Base-by-base conservation (phyloP, 495 filamentous ascomycete genomes). In the Cladorrhinum samala region DNA sequence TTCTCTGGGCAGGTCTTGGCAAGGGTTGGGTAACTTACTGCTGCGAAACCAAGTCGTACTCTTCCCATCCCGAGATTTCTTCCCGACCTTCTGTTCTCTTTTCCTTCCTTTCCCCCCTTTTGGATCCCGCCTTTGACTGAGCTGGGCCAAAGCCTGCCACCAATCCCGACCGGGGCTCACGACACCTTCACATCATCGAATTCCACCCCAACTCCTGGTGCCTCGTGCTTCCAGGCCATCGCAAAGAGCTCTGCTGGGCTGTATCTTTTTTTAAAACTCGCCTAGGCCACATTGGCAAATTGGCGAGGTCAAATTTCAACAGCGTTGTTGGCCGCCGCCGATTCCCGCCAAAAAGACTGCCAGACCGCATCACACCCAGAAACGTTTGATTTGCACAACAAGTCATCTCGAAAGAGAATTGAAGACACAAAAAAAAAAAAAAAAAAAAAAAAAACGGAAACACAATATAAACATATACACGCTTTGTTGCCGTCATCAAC, bases 51-150 rank as follows among this genome's bases (percentile, higher is more conserved):
- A 60, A 59, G 60, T 61, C 63, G 62, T 60, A 61, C 58, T 55
- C 48, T 58, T 59, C 60, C 61, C 58, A 57, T 54, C 53, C 62
- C 49, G 56, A 63, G 60, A 61, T 62, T 61, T 60, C 58, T 55
- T 55, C 49, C 52, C 52, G 57, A 50, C 50, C 49, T 58, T 57
- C 50, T 47, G 50, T 55, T 58, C 57, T 52, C 50, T 59, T 46
- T 52, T 46, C 38, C 53, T 53, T 48, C 43, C 43, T 47, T 48
- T 18, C 46, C 25, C 41, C 16, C 16, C 33, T 36, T 57, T 33
- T 11, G 27, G 27, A 33, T 6, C 11, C 27, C 41, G 43, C 19
- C 43, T 41, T 37, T 50, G 9, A 37, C n/a, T 40, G 33, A 46
- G 27, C 45, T 43, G 43, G 27, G 50, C 50, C 45, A 25, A 47